phyloP scores from a whole-genome alignment of 2,329 filamentous ascomycete genomes.

The Davidsoniella virescens region DNA sequence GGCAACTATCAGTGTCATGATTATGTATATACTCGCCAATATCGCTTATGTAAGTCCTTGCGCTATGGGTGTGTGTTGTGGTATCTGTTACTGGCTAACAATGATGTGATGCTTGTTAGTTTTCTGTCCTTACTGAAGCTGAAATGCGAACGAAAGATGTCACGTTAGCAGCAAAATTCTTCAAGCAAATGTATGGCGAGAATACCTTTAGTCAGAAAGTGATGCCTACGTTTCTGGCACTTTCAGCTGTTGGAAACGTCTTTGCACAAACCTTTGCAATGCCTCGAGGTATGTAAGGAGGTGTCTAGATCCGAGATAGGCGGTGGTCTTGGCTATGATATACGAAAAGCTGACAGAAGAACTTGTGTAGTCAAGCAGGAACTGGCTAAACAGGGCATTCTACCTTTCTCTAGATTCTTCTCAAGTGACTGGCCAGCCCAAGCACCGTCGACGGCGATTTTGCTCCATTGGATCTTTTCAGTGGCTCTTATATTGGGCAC shows the following conservation, averaged over 20 bases:
- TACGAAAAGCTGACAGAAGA: background rate
- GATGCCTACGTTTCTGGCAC: slow-evolving; percentile 39
- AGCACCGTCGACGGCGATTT: slow-evolving; percentile 7
- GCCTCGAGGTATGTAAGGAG: slow-evolving; percentile 19
- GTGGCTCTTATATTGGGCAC: slow-evolving; percentile 5
- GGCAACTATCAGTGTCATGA: slow-evolving; percentile 33
- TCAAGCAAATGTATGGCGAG: slow-evolving; percentile 41
- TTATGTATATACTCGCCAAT: slow-evolving; percentile 47
- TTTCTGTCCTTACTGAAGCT: slow-evolving; percentile 42
- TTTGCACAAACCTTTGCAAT: slow-evolving; percentile 23
- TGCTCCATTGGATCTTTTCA: slow-evolving; percentile 10
- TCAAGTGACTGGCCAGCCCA: slow-evolving; percentile 54
- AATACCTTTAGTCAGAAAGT: slow-evolving; percentile 31
- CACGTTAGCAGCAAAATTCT: slow-evolving; percentile 45
- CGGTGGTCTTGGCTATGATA: background rate
- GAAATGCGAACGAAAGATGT: slow-evolving; percentile 41
- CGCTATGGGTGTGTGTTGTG: background rate
- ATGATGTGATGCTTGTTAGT: slow-evolving; percentile 18
- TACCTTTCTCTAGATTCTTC: slow-evolving; percentile 51
- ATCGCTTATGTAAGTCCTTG: slow-evolving; percentile 33
- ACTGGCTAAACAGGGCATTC: slow-evolving; percentile 51
- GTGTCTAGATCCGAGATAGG: slow-evolving; percentile 29
- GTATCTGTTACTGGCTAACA: background rate
- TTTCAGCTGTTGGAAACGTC: slow-evolving; percentile 47
- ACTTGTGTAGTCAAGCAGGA: slow-evolving; percentile 36